A percentile compares a stretch with the other conserved stretches of the same genome.
Evolutionary conservation across 2,329 filamentous ascomycete genomes (phyloP).

Genomic region (Incumbomyces delicatus): DNA sequence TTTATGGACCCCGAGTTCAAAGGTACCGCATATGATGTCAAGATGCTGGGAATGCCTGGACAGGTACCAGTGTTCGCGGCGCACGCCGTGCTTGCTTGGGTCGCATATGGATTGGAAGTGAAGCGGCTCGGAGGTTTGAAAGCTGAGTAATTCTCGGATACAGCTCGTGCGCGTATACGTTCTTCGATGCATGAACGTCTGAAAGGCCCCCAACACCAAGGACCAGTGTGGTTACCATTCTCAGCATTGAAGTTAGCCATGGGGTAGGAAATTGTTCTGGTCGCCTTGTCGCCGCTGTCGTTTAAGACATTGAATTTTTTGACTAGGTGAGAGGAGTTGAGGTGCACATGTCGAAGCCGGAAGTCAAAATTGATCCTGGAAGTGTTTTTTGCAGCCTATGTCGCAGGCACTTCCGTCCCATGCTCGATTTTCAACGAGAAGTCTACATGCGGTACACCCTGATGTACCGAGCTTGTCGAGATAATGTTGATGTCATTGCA

Average conservation of each 20-base stretch:
- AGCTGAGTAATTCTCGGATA: background rate
- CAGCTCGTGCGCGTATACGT: too few species aligned
- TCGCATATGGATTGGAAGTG: conserved; percentile 18
- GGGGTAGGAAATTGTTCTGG: too few species aligned
- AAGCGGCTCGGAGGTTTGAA: conserved; percentile 6
- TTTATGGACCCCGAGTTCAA: conserved; percentile 39
- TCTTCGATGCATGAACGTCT: too few species aligned
- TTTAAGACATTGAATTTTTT: too few species aligned
- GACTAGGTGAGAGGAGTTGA: too few species aligned
- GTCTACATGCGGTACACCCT: conserved; percentile 86
- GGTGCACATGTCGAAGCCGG: too few species aligned
- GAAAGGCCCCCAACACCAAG: too few species aligned
- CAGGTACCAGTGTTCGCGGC: conserved; percentile 24
- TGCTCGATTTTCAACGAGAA: conserved; percentile 92
- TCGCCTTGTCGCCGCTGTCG: too few species aligned
- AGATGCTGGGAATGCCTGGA: conserved; percentile 25
- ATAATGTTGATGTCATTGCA: conserved; percentile 85
- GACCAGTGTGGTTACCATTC: too few species aligned
- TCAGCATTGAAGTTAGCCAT: too few species aligned
- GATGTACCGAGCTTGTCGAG: conserved; percentile 92
- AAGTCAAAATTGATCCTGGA: too few species aligned
- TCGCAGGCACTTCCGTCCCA: conserved; percentile 30
- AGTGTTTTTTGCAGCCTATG: background rate
- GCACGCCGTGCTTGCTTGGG: conserved; percentile 12
- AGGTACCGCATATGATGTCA: conserved; percentile 2